Percentiles rank a stretch among this genome's conserved stretches.
Evolutionary conservation across 225 moss, liverwort and hornwort genomes (phyloP).

Genomic region (Marchantia polymorpha): DNA sequence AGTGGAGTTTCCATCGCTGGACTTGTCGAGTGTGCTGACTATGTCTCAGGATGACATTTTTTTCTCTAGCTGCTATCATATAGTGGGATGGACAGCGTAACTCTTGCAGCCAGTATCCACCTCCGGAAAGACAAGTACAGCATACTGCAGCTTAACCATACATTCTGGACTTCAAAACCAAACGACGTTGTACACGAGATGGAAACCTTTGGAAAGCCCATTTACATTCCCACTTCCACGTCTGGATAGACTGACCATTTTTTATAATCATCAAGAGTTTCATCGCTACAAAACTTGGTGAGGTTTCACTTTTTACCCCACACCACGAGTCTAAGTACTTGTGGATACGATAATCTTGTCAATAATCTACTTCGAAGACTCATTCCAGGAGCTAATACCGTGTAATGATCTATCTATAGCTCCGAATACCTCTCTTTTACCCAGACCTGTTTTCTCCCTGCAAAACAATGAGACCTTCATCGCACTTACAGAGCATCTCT

Average conservation of each 20-base stretch:
- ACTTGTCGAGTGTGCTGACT: neutral
- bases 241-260: too few species aligned
- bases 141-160: too few species aligned
- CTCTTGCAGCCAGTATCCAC: neutral
- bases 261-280: too few species aligned
- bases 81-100: neutral
- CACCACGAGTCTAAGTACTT: neutral
- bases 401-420: neutral
- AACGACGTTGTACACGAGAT: too few species aligned
- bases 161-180: too few species aligned
- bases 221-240: too few species aligned
- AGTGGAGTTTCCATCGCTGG: neutral
- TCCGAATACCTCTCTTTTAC: neutral
- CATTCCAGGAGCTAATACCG: neutral
- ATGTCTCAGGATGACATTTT: neutral
- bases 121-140: too few species aligned
- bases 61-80: neutral
- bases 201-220: too few species aligned
- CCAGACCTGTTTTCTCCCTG: neutral
- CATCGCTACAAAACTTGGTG: neutral
- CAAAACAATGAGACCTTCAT: neutral
- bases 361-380: neutral
- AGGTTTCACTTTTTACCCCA: neutral
- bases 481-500: conserved; percentile 62
- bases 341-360: neutral